These are phyloP conservation scores for Scutellaria barbata DNA, from an alignment of 257 asterid species.

Conservation along the genomic window DNA sequence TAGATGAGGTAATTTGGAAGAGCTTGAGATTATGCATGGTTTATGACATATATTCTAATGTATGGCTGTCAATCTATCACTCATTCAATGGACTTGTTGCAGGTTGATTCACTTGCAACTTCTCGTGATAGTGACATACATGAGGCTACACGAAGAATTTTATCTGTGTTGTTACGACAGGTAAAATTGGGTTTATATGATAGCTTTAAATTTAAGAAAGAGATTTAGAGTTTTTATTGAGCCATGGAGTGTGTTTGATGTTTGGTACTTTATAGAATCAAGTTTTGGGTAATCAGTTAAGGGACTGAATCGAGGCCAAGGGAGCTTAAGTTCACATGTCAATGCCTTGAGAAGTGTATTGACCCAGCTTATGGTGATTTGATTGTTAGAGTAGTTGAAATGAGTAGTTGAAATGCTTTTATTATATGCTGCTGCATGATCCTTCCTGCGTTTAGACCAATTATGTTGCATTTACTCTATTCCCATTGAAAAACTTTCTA, in stretches of 20 bases:
- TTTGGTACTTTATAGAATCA: constrained; percentile 7
- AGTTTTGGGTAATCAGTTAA: constrained; percentile 1
- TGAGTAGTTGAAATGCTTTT: constrained; percentile 4
- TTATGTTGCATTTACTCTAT: neutral
- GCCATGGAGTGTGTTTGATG: neutral
- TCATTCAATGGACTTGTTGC: constrained; percentile 31
- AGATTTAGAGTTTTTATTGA: neutral
- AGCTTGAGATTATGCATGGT: constrained; percentile 27
- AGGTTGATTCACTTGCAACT: constrained; percentile 96
- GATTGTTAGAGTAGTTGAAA: neutral
- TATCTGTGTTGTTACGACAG: constrained; percentile 92
- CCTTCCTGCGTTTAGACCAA: neutral
- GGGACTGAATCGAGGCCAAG: neutral
- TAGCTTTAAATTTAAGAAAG: constrained; percentile 7
- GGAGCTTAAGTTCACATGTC: neutral
- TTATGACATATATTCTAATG: constrained; percentile 16
- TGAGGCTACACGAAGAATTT: constrained; percentile 90
- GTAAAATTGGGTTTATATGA: constrained; percentile 46
- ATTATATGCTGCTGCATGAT: neutral
- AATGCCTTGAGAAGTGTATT: no score
- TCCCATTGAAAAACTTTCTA: neutral
- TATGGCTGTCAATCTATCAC: constrained; percentile 1
- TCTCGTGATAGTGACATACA: constrained; percentile 93
- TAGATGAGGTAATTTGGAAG: constrained; percentile 77
- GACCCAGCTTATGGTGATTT: neutral